phyloP scores from a whole-genome alignment of 805 yeast species.

The Ogataea populi-albae region DNA sequence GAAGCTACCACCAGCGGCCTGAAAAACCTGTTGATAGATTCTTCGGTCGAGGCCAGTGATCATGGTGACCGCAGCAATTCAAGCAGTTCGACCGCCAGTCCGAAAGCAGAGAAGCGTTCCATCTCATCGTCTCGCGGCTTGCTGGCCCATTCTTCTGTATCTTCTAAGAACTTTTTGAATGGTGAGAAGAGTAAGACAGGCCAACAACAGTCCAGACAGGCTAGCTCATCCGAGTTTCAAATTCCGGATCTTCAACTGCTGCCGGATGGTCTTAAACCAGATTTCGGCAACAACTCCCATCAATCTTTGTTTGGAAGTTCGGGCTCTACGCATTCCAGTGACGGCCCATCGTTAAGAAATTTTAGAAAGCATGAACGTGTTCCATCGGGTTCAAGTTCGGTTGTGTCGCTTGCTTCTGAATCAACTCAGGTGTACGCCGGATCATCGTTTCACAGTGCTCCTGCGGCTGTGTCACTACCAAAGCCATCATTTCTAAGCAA shows the following conservation, averaged over 20 bases:
- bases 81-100: conserved; percentile 18
- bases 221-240: too few species aligned
- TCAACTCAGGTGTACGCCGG: conserved; percentile 45
- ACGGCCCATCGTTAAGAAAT: conserved; percentile 11
- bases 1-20: conserved; percentile 21
- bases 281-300: conserved; percentile 13
- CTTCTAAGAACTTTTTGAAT: too few species aligned
- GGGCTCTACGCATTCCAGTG: conserved; percentile 17
- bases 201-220: too few species aligned
- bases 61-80: too few species aligned
- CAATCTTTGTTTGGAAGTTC: conserved; percentile 8
- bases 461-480: conserved; percentile 53
- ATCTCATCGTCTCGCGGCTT: too few species aligned
- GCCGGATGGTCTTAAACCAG: conserved; percentile 19
- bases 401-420: conserved; percentile 12
- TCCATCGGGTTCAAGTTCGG: conserved; percentile 10
- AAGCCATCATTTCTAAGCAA: conserved; percentile 45
- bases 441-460: conserved; percentile 54
- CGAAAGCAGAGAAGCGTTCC: conserved; percentile 7
- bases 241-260: conserved; percentile 12
- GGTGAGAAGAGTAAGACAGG: too few species aligned
- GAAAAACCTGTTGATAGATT: conserved; percentile 18
- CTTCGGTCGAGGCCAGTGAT: too few species aligned
- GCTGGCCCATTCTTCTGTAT: too few species aligned
- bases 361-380: conserved; percentile 9